Percentiles rank a stretch among this genome's conserved stretches.
phyloP scores from a whole-genome alignment of 176 grass and related monocot species.

The Musa schizocarpa region DNA sequence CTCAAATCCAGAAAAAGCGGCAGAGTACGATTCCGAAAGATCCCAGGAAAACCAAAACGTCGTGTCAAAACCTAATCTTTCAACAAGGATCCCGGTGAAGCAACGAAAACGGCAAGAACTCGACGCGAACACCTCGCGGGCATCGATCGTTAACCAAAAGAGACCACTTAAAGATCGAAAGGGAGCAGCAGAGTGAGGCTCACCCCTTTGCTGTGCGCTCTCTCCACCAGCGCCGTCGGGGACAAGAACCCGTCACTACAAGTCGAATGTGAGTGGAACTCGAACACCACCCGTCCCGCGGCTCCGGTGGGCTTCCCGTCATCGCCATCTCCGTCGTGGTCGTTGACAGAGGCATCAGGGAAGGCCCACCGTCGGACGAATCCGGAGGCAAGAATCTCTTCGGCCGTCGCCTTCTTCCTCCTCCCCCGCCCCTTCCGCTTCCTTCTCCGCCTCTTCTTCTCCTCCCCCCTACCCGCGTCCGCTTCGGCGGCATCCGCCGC shows the following conservation, averaged over 20 bases:
- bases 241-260: conserved; percentile 66
- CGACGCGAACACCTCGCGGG: neutral
- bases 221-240: conserved; percentile 50
- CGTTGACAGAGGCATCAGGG: conserved; percentile 6
- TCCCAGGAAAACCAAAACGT: neutral
- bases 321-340: neutral
- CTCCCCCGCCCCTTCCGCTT: conserved; percentile 22
- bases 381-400: conserved; percentile 43
- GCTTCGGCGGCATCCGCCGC: neutral
- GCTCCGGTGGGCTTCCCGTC: neutral
- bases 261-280: conserved; percentile 66
- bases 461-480: neutral
- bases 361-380: conserved; percentile 50
- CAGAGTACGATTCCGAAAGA: neutral
- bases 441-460: conserved; percentile 16
- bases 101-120: neutral
- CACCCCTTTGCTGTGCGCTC: conserved; percentile 57
- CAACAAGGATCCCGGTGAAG: neutral
- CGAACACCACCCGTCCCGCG: conserved; percentile 36
- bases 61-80: neutral
- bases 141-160: neutral
- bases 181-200: neutral
- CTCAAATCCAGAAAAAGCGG: neutral
- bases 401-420: conserved; percentile 34
- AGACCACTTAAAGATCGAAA: too few relatives aligned